Conservation (phyloP, 441 rosid genomes). For the Pelargonium fulgidum region DNA sequence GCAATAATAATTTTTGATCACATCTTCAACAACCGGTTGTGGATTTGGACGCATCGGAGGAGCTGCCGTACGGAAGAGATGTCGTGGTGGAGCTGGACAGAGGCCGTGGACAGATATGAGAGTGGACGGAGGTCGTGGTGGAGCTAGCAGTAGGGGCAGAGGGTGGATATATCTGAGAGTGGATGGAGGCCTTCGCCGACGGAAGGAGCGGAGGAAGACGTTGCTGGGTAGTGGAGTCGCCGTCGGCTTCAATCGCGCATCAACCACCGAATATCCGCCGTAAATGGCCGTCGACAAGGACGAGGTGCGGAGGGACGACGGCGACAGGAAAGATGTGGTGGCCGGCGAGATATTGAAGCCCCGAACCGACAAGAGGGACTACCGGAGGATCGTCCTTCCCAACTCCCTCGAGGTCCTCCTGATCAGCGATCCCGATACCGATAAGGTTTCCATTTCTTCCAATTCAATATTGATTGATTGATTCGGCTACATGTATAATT, state of each 20-base stretch:
- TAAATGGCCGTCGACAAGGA: slow-evolving; percentile 46
- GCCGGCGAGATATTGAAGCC: slow-evolving; percentile 53
- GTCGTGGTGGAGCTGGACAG: too few species aligned
- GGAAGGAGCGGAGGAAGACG: too few species aligned
- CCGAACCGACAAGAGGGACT: slow-evolving; percentile 62
- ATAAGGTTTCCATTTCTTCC: slow-evolving; percentile 37
- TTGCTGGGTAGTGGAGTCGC: too few species aligned
- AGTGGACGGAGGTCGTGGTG: too few species aligned
- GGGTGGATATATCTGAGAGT: too few species aligned
- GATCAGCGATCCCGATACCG: slow-evolving; percentile 80
- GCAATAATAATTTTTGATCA: too few species aligned
- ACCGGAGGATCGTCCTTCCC: slow-evolving; percentile 53
- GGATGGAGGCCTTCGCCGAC: too few species aligned
- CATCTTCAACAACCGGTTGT: too few species aligned
- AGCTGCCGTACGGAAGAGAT: too few species aligned
- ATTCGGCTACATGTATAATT: not conserved
- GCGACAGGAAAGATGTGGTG: not conserved
- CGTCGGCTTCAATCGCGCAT: not conserved
- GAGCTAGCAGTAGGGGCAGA: too few species aligned
- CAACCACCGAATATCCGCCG: not conserved
- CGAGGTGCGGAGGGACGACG: slow-evolving; percentile 15
- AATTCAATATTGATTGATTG: not conserved
- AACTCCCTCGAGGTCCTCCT: slow-evolving; percentile 69
- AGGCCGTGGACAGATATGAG: too few species aligned
- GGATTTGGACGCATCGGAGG: too few species aligned